phyloP scores from a whole-genome alignment of 2,329 filamentous ascomycete genomes.

The Dryadomyces quercus-mongolicae region DNA sequence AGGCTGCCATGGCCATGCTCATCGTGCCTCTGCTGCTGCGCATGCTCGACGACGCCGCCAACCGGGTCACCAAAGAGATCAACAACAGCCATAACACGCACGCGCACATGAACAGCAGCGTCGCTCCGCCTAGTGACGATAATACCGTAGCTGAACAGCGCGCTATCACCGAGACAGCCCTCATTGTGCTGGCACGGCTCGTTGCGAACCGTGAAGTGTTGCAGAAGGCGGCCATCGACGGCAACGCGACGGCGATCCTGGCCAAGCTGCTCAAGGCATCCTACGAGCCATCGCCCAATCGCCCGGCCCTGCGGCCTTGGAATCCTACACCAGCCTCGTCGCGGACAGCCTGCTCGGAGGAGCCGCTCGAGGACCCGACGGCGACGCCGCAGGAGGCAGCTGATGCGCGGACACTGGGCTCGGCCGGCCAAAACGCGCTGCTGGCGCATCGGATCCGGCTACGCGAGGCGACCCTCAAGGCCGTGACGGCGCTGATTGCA shows the following conservation, averaged over 20 bases:
- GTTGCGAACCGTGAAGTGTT: slow-evolving; percentile 67
- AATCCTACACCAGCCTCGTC: slow-evolving; percentile 17
- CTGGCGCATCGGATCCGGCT: slow-evolving; percentile 61
- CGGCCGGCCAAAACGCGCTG: slow-evolving; percentile 45
- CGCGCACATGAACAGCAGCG: background rate
- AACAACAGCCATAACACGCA: background rate
- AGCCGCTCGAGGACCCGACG: background rate
- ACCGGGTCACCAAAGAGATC: slow-evolving; percentile 2
- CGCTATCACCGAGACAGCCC: slow-evolving; percentile 55
- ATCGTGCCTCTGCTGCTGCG: slow-evolving; percentile 60
- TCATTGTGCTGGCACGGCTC: slow-evolving; percentile 64
- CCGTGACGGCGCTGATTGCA: slow-evolving; percentile 68
- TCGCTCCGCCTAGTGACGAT: slow-evolving; percentile 19
- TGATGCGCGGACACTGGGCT: slow-evolving; percentile 34
- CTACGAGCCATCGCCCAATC: slow-evolving; percentile 31
- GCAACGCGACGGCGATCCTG: slow-evolving; percentile 32
- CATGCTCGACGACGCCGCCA: slow-evolving; percentile 27
- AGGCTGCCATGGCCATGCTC: slow-evolving; percentile 51
- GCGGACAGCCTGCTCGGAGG: background rate
- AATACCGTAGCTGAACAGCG: slow-evolving; percentile 28
- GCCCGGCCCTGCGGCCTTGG: slow-evolving; percentile 22
- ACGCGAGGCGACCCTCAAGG: slow-evolving; percentile 64
- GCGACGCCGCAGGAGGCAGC: slow-evolving; percentile 16
- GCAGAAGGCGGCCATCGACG: slow-evolving; percentile 71
- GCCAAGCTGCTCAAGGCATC: slow-evolving; percentile 37